Evolutionary conservation across 192 early-diverging fungal species (phyloP).

Genomic region (Bifiguratus adelaidae): DNA sequence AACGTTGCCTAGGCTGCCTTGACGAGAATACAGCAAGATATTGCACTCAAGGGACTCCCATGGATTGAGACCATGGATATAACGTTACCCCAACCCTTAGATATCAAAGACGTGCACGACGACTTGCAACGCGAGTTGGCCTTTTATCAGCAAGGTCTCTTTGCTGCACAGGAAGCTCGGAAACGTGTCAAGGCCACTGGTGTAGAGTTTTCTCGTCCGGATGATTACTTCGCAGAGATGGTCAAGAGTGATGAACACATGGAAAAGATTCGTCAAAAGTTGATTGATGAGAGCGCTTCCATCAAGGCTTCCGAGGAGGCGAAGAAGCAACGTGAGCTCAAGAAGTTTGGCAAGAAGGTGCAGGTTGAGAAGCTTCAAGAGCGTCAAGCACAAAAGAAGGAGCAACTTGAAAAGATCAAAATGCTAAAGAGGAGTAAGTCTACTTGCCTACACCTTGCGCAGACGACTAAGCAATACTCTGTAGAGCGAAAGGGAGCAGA

Average conservation of each 20-base stretch:
- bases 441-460: background rate
- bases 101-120: constrained; percentile 57
- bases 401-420: constrained; percentile 87
- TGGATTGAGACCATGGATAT: constrained; percentile 66
- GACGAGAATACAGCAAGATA: constrained; percentile 41
- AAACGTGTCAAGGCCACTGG: constrained; percentile 47
- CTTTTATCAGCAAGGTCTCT: constrained; percentile 87
- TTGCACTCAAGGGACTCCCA: constrained; percentile 47
- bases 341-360: constrained; percentile 98
- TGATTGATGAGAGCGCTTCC: constrained; percentile 72
- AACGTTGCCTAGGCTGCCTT: constrained; percentile 34
- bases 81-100: constrained; percentile 39
- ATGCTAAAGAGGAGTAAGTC: constrained; percentile 77
- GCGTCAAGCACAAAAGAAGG: constrained; percentile 76
- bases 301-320: constrained; percentile 79
- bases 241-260: constrained; percentile 95
- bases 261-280: constrained; percentile 73
- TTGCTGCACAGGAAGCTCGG: constrained; percentile 59
- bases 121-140: constrained; percentile 90
- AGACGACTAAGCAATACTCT: background rate
- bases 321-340: constrained; percentile 77
- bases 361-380: constrained; percentile 87
- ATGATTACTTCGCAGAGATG: constrained; percentile 98
- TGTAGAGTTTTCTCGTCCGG: constrained; percentile 75
- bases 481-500: constrained; percentile 43